phyloP scores from a whole-genome alignment of 1,284 basidiomycete species.

The Ceratobasidium sp. region DNA sequence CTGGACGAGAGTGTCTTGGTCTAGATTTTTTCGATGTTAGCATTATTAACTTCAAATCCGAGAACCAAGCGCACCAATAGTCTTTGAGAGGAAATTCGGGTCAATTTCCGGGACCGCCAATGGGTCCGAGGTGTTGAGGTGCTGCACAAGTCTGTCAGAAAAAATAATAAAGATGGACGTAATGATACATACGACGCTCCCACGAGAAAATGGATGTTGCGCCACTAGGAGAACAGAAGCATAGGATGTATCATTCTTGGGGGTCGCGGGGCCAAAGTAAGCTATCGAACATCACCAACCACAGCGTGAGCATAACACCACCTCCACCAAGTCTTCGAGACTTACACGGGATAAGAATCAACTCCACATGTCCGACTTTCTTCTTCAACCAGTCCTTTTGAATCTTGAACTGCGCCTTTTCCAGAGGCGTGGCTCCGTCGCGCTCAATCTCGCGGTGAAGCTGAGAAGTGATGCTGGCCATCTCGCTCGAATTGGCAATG shows the following conservation, averaged over 20 bases:
- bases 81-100: constrained; percentile 16
- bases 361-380: constrained; percentile 44
- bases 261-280: constrained; percentile 41
- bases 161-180: neutral
- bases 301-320: neutral
- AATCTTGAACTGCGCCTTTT: constrained; percentile 7
- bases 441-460: neutral
- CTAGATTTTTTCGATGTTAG: constrained; percentile 37
- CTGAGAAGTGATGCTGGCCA: neutral
- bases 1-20: constrained; percentile 48
- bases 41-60: neutral
- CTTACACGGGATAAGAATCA: constrained; percentile 40
- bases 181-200: neutral
- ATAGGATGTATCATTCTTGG: constrained; percentile 42
- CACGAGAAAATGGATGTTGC: constrained; percentile 49
- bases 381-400: constrained; percentile 20
- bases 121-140: constrained; percentile 26
- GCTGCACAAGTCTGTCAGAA: neutral
- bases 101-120: neutral
- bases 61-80: constrained; percentile 1
- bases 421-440: neutral
- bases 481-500: constrained; percentile 18
- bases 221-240: constrained; percentile 49
- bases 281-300: neutral
- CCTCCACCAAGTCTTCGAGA: neutral